A percentile compares a stretch with the other conserved stretches of the same genome.
phyloP scores from a whole-genome alignment of 2,329 filamentous ascomycete species.

The Colletotrichum musae region DNA sequence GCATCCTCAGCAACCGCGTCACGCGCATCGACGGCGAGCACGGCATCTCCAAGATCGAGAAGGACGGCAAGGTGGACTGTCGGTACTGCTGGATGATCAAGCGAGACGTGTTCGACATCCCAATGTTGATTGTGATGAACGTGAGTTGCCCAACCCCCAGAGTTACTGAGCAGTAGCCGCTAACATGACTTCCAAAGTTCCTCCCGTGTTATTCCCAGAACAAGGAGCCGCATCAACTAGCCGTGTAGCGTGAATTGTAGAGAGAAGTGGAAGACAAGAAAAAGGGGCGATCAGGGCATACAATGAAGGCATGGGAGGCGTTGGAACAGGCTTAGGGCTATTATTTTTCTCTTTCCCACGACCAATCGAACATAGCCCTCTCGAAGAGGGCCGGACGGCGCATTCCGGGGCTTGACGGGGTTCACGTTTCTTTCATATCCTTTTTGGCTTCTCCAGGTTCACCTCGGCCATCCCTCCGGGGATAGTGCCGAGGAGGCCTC shows the following conservation, averaged over 20 bases:
- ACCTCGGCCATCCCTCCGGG: slow-evolving; percentile 21
- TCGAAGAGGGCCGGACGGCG: slow-evolving; percentile 24
- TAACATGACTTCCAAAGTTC: slow-evolving; percentile 59
- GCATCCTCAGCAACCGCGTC: slow-evolving; percentile 72
- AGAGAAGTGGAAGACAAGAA: slow-evolving; percentile 13
- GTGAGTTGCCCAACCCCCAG: slow-evolving; percentile 71
- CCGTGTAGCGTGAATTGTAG: slow-evolving; percentile 57
- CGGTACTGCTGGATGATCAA: slow-evolving; percentile 98
- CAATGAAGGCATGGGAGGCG: slow-evolving; percentile 50
- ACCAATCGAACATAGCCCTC: slow-evolving; percentile 20
- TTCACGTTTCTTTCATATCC: slow-evolving; percentile 11
- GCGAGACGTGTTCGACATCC: slow-evolving; percentile 96
- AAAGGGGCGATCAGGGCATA: slow-evolving; percentile 37
- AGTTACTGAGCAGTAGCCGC: background rate
- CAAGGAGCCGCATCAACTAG: slow-evolving; percentile 69
- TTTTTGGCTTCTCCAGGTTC: slow-evolving; percentile 3
- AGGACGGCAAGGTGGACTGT: slow-evolving; percentile 93
- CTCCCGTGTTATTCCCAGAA: slow-evolving; percentile 72
- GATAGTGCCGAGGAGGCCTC: background rate
- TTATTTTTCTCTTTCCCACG: background rate
- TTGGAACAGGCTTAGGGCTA: slow-evolving; percentile 39
- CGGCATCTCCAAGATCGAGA: slow-evolving; percentile 85
- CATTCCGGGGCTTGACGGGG: slow-evolving; percentile 21
- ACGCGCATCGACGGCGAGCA: slow-evolving; percentile 79
- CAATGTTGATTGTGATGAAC: slow-evolving; percentile 98